A percentile compares a stretch with the other conserved stretches of the same genome.
These are phyloP conservation scores for Penicillium palitans DNA, from an alignment of 2,329 filamentous ascomycete genomes.

Conservation along the genomic window DNA sequence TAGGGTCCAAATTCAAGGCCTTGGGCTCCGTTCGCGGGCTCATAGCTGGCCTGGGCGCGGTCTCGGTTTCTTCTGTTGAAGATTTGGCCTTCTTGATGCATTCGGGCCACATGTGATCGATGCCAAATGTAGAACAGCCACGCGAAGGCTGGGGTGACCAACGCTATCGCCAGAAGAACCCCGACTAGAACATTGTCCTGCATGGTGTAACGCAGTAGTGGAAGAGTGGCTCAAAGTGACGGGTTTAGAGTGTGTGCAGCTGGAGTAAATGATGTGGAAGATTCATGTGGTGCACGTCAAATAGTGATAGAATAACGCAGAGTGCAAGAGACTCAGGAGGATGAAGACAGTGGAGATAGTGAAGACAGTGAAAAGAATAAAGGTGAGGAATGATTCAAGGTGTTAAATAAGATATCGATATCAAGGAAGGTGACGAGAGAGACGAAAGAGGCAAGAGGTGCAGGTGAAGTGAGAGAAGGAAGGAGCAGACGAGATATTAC, in stretches of 20 bases:
- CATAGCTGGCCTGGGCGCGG: conserved; percentile 5
- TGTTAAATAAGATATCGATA: not conserved
- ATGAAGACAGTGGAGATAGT: no score
- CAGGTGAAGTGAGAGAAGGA: not conserved
- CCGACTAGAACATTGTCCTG: conserved; percentile 18
- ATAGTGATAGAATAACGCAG: not conserved
- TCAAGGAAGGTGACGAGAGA: not conserved
- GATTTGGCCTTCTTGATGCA: conserved; percentile 1
- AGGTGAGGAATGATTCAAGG: not conserved
- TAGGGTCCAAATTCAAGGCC: not conserved
- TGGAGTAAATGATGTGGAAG: not conserved
- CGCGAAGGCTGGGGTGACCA: not conserved
- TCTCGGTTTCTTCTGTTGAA: conserved; percentile 3
- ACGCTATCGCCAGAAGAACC: conserved; percentile 9
- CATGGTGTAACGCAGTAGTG: conserved; percentile 9
- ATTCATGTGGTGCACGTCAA: not conserved
- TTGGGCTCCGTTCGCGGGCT: not conserved
- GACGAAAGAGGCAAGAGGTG: not conserved
- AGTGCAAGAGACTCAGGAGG: not conserved
- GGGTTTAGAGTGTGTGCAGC: not conserved
- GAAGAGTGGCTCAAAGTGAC: not conserved
- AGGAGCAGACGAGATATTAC: not conserved
- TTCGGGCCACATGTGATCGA: conserved; percentile 1
- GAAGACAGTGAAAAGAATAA: no score
- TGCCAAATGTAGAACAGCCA: conserved; percentile 14